phyloP scores from a whole-genome alignment of 2,329 filamentous ascomycete species.

The Aspergillus fumigatus region DNA sequence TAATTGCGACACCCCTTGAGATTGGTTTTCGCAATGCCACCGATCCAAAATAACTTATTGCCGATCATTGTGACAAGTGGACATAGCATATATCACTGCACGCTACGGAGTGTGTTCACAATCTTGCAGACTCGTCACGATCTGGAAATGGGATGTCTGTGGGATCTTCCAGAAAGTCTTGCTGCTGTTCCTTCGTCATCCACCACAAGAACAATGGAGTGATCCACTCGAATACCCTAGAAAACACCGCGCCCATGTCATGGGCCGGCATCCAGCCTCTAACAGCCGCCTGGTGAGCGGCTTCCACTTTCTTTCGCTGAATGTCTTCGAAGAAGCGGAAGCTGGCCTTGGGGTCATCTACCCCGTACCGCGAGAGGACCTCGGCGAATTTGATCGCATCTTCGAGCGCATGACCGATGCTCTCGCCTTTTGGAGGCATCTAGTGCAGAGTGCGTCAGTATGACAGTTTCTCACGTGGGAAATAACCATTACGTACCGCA shows the following conservation, averaged over 20 bases:
- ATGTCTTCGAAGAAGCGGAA: neutral
- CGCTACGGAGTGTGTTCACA: no score
- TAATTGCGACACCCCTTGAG: neutral
- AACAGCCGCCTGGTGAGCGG: neutral
- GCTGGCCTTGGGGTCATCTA: neutral
- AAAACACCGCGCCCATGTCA: neutral
- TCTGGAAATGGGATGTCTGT: neutral
- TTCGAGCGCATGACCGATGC: neutral
- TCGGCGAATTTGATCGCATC: neutral
- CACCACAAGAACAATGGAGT: neutral
- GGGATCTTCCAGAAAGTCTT: neutral
- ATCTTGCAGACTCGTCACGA: neutral
- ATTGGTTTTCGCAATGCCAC: neutral
- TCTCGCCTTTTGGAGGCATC: neutral
- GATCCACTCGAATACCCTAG: neutral
- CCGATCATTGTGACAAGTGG: neutral
- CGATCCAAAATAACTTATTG: neutral
- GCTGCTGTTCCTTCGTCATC: neutral
- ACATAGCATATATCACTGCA: neutral
- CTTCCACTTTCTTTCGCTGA: neutral
- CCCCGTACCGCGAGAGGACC: neutral
- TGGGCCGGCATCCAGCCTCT: neutral
- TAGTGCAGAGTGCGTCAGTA: neutral
- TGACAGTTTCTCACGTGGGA: neutral
- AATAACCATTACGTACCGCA: neutral